Evolutionary conservation across 75 land plant genomes (phyloP), one percentile per base, ranked within the genome.

Genomic region (Azolla pinnata): DNA sequence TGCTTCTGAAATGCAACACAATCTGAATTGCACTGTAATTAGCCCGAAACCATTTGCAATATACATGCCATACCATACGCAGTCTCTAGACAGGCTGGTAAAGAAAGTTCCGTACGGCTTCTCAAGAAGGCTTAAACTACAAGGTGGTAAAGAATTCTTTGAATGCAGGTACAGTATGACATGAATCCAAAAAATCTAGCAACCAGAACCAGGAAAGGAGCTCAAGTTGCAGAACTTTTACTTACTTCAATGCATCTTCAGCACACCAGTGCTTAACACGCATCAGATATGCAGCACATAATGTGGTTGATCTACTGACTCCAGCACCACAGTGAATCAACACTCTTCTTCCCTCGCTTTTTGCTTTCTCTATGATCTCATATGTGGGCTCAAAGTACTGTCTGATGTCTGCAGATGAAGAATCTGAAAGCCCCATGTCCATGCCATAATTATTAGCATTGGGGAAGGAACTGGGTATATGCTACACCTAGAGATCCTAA

Each of bases 251-350:
- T 33, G 74, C 49, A 20, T 65, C 16, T 10, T 65, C 52, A 38
- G 58, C 62, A 2, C 56, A 32, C 69, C 74, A 71, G 1, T 51
- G 56, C 14, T 49, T 68, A 23, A 49, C 31, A 14, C 56, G 56
- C 69, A 71, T 71, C 54, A 71, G 38, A 62, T 71, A 71, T 0
- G 56, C 56, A 19, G 69, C 74, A 65, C 61, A 57, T 29, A 71
- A 19, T 18, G 74, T 71, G 16, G 67, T 70, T 33, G 69, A 71
- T 1, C 74, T 52, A 46, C 74, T 65, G n/a, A 70, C 74, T 45
- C 74, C 74, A 57, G 69, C 74, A 17, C 74, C 74, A 50, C 69
- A 71, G 38, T 71, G 74, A 38, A 65, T 60, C 62, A 71, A 31
- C 28, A 65, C 69, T 16, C 56, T 56, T 31, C 32, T 70, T 51